A percentile compares a stretch with the other conserved stretches of the same genome.
Evolutionary conservation across 257 asterid species (phyloP).

Genomic region (Datura wrightii): DNA sequence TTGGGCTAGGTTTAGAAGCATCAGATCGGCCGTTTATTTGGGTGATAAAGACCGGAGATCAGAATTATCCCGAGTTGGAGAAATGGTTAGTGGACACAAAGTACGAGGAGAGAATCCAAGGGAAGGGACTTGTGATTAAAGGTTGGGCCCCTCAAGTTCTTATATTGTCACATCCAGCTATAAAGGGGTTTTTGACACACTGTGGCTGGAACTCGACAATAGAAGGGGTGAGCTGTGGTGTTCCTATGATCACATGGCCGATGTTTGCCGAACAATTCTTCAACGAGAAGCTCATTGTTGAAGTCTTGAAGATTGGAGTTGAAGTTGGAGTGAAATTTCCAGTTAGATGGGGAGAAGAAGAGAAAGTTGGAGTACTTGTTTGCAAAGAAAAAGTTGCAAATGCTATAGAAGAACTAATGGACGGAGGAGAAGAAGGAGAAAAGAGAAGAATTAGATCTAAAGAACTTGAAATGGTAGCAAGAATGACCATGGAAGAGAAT

Average conservation of each 20-base stretch:
- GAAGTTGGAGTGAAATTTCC: conserved; percentile 39
- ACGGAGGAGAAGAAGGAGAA: conserved; percentile 36
- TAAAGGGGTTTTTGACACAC: conserved; percentile 49
- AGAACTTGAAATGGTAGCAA: conserved; percentile 36
- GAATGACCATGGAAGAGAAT: conserved; percentile 36
- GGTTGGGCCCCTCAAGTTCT: conserved; percentile 68
- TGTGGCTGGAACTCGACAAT: conserved; percentile 57
- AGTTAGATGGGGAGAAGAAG: conserved; percentile 30
- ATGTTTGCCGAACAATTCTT: conserved; percentile 51
- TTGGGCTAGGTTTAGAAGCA: conserved; percentile 69
- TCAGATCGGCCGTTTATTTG: conserved; percentile 64
- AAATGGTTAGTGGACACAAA: conserved; percentile 47
- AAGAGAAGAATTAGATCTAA: conserved; percentile 37
- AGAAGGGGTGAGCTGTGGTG: conserved; percentile 47
- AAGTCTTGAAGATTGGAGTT: conserved; percentile 36
- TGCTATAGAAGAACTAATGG: conserved; percentile 38
- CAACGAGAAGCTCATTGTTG: conserved; percentile 47
- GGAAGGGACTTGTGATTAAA: conserved; percentile 52
- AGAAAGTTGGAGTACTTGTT: conserved; percentile 35
- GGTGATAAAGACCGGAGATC: conserved; percentile 55
- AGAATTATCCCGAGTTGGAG: conserved; percentile 36
- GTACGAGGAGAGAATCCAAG: conserved; percentile 51
- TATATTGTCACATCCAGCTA: conserved; percentile 41
- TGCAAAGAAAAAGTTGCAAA: conserved; percentile 32
- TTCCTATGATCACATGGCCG: conserved; percentile 61